phyloP scores from a whole-genome alignment of 148 eudicot genomes.

The Rhododendron ovatum region DNA sequence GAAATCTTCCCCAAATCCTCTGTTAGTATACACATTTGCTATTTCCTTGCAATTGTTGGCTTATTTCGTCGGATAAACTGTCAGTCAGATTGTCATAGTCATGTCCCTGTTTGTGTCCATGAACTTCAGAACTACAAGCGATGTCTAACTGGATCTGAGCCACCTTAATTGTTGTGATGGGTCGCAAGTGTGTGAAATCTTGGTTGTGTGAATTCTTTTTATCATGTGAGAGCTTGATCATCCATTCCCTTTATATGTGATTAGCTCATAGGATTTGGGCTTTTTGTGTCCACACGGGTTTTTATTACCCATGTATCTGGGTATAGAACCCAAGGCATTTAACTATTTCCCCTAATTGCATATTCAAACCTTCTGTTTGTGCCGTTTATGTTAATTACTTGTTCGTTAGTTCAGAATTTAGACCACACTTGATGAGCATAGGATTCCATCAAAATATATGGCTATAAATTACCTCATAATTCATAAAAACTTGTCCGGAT shows the following conservation, averaged over 20 bases:
- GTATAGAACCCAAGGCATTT: not conserved
- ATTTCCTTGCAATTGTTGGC: not conserved
- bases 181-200: not conserved
- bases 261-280: not conserved
- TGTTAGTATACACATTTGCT: constrained; percentile 38
- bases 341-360: not conserved
- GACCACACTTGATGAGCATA: not conserved
- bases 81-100: not conserved
- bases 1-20: constrained; percentile 88
- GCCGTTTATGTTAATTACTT: not conserved
- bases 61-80: not conserved
- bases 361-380: not conserved
- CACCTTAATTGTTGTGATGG: not conserved
- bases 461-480: not conserved
- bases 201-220: not conserved
- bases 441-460: not conserved
- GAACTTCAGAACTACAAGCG: not conserved
- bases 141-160: not conserved
- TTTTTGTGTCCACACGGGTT: not conserved
- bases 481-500: not conserved
- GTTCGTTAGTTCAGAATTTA: not conserved
- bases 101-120: not conserved
- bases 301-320: not conserved
- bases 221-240: constrained; percentile 3
- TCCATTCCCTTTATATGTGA: not conserved